Base-by-base conservation (phyloP, 2,329 filamentous ascomycete species). In the Intubia oerlemansii region DNA sequence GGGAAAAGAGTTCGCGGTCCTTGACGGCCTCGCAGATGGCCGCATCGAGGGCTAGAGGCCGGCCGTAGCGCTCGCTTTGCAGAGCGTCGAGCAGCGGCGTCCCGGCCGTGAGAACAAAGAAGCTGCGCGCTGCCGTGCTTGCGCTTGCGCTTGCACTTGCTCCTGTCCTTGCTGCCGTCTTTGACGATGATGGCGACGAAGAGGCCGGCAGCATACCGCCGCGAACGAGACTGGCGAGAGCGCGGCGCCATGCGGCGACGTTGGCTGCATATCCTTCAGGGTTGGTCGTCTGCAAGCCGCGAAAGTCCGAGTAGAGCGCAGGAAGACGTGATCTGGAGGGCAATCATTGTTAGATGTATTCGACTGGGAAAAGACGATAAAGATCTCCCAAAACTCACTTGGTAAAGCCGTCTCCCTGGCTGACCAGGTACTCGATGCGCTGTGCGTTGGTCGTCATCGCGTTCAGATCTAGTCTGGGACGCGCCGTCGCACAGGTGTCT, bases 31-130 rank as follows among this genome's bases (percentile, higher is more conserved):
- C 85, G 17, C 53, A 52, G 27, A 95, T 56, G 5, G 84, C 88
- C 4, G 72, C 67, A 1, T 76, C 76, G 1, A 98, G 55, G 4
- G 78, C 80, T 8, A 85, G 59, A 2, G 88, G 88, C 25, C 72
- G 65, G 2, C 88, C 88, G 49, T 69, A 84, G 41, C 85, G 71
- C 25, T 70, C 69, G 27, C 62, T 77, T 38, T 84, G 73, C 30
- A 98, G 56, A 20, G 70, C 67, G 15, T 66, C 62, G 14, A 77
- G 53, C 2, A 98, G 60, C 17, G 66, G 57, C 20, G 77, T 66
- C 40, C 66, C 60, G 21, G 66, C 49, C 7, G 53, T 51, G 17
- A 75, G 47, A 17, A 65, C 48, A 10, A 75, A 49, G 12, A 59
- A 51, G 33, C 59, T 59, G 2, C 54, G 49, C 5, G 45, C 46